Conservation (phyloP, 2,329 filamentous ascomycete species). For the Stylonectria norvegica region DNA sequence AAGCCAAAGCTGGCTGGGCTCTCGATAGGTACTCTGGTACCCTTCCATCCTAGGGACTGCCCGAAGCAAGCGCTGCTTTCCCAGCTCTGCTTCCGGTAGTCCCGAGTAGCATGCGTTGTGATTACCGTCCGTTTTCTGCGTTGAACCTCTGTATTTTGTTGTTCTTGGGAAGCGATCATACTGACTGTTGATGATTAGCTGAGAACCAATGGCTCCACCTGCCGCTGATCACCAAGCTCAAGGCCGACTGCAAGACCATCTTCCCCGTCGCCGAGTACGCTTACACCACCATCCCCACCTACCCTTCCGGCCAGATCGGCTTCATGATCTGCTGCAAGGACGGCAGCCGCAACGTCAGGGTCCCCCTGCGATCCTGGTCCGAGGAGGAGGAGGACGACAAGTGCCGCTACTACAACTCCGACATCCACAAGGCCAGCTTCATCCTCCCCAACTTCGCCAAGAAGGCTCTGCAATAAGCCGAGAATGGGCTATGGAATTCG, state of each 20-base stretch:
- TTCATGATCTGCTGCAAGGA: conserved; percentile 99
- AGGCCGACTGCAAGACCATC: conserved; percentile 94
- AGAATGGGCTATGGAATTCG: too few species aligned
- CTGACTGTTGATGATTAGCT: conserved; percentile 50
- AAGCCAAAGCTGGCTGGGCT: conserved; percentile 17
- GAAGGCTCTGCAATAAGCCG: conserved; percentile 60
- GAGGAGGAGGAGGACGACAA: conserved; percentile 86
- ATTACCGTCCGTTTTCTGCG: conserved; percentile 16
- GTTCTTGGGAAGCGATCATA: conserved; percentile 15
- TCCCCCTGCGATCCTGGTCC: conserved; percentile 77
- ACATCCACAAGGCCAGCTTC: conserved; percentile 94
- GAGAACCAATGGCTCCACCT: conserved; percentile 99
- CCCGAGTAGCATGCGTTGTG: conserved; percentile 28
- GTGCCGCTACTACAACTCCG: conserved; percentile 95
- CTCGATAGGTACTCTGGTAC: conserved; percentile 26
- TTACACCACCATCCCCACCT: conserved; percentile 98
- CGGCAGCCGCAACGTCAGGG: conserved; percentile 74
- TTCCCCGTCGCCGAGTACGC: conserved; percentile 98
- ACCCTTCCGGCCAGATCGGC: conserved; percentile 97
- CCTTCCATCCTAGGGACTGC: conserved; percentile 33
- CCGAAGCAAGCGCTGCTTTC: conserved; percentile 40
- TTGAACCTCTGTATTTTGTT: conserved; percentile 11
- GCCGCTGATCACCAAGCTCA: conserved; percentile 86
- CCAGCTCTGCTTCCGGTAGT: conserved; percentile 37
- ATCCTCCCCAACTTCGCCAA: conserved; percentile 90